These are phyloP conservation scores for Achlya hypogyna DNA, from an alignment of 352 stramenopile genomes.

Conservation along the genomic window DNA sequence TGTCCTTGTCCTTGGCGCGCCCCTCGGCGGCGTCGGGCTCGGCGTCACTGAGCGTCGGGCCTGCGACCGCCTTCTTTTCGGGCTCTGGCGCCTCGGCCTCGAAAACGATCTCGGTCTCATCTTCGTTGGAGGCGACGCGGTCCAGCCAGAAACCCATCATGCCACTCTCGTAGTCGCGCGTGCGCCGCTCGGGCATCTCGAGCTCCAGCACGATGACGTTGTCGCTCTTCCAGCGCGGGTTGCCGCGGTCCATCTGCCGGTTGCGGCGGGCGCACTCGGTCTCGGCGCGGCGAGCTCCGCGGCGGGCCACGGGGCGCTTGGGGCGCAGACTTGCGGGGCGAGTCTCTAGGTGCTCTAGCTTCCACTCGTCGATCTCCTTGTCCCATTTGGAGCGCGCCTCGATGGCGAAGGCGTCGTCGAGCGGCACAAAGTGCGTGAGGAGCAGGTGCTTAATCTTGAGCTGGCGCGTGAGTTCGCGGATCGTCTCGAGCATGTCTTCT, in stretches of 20 bases:
- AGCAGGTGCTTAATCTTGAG: slow-evolving; percentile 94
- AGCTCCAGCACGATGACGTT: slow-evolving; percentile 88
- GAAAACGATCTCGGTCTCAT: slow-evolving; percentile 48
- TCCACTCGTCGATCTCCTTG: slow-evolving; percentile 85
- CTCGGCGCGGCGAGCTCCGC: slow-evolving; percentile 74
- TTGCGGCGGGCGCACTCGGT: slow-evolving; percentile 85
- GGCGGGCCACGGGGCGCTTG: slow-evolving; percentile 50
- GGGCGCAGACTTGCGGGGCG: slow-evolving; percentile 45
- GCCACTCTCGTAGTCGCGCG: slow-evolving; percentile 65
- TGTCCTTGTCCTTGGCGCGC: slow-evolving; percentile 23
- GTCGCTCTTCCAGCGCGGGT: slow-evolving; percentile 82
- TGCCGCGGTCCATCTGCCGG: slow-evolving; percentile 76
- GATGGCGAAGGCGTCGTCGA: slow-evolving; percentile 54
- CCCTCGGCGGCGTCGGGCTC: slow-evolving; percentile 16
- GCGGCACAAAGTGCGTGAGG: slow-evolving; percentile 81
- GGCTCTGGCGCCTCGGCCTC: slow-evolving; percentile 36
- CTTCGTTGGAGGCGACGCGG: slow-evolving; percentile 33
- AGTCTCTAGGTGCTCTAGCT: slow-evolving; percentile 60
- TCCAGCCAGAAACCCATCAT: slow-evolving; percentile 67
- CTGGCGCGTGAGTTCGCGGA: slow-evolving; percentile 89
- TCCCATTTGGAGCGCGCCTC: slow-evolving; percentile 85
- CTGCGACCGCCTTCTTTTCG: slow-evolving; percentile 27
- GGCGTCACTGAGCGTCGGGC: slow-evolving; percentile 21
- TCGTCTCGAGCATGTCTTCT: slow-evolving; percentile 92
- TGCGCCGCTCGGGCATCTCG: slow-evolving; percentile 77